Evolutionary conservation across 345 rosid species (phyloP).

Genomic region (Arabidopsis arenosa): DNA sequence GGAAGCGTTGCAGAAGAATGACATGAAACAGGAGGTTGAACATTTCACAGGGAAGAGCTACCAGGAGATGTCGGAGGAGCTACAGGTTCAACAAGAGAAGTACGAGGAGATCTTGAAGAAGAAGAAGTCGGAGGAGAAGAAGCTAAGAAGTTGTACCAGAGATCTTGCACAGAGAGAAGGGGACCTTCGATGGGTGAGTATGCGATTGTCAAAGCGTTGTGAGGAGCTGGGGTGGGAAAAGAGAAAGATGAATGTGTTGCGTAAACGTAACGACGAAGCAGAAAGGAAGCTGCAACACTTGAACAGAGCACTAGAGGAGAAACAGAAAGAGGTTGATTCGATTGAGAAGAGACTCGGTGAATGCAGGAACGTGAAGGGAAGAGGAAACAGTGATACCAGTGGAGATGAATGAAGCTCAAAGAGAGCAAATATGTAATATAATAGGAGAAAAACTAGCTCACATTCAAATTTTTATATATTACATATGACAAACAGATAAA

Average conservation of each 20-base stretch:
- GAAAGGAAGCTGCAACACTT: neutral
- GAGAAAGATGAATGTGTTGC: neutral
- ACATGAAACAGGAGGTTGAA: neutral
- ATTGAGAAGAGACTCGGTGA: neutral
- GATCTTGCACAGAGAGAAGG: neutral
- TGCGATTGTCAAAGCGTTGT: neutral
- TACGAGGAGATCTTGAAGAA: neutral
- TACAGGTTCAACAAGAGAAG: neutral
- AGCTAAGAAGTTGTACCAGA: neutral
- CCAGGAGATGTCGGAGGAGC: neutral
- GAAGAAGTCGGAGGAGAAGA: neutral
- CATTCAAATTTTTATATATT: slow-evolving; percentile 10
- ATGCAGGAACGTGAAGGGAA: neutral
- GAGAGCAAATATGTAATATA: slow-evolving; percentile 8
- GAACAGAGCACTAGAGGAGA: neutral
- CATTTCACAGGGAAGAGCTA: neutral
- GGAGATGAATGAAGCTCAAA: slow-evolving; percentile 12
- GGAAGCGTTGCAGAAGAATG: neutral
- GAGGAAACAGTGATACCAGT: neutral
- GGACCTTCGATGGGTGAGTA: neutral
- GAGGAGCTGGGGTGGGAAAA: neutral
- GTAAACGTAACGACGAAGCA: neutral
- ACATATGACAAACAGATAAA: slow-evolving; percentile 21
- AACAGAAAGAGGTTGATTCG: neutral
- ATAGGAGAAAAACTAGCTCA: slow-evolving; percentile 25